phyloP scores from a whole-genome alignment of 2,329 filamentous ascomycete species.

The Aspergillus calidoustus region DNA sequence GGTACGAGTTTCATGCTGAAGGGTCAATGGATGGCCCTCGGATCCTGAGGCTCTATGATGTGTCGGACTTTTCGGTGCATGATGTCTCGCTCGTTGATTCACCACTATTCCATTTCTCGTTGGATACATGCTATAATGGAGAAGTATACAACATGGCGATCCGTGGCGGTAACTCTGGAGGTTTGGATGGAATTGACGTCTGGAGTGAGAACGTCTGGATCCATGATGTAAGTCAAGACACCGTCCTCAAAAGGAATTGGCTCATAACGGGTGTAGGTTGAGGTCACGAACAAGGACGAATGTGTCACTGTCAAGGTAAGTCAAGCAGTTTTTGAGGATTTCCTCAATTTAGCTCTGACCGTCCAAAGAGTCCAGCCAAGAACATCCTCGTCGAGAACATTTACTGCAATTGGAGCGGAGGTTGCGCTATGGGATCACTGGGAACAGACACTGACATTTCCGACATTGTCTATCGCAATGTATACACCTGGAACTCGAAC shows the following conservation, averaged over 20 bases:
- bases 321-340: background rate
- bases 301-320: slow-evolving; percentile 60
- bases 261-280: slow-evolving; percentile 38
- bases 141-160: slow-evolving; percentile 63
- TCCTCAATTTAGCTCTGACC: background rate
- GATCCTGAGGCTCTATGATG: slow-evolving; percentile 52
- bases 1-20: slow-evolving; percentile 53
- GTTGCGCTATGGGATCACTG: slow-evolving; percentile 63
- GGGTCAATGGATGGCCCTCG: slow-evolving; percentile 49
- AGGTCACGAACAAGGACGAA: slow-evolving; percentile 67
- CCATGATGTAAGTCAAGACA: slow-evolving; percentile 51
- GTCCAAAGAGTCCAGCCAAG: slow-evolving; percentile 50
- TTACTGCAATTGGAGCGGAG: slow-evolving; percentile 66
- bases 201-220: slow-evolving; percentile 61
- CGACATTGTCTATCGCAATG: slow-evolving; percentile 59
- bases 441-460: slow-evolving; percentile 55
- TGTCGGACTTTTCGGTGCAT: slow-evolving; percentile 55
- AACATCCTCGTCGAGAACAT: slow-evolving; percentile 64
- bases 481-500: slow-evolving; percentile 64
- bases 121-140: slow-evolving; percentile 57
- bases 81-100: slow-evolving; percentile 56
- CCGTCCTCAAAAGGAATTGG: background rate
- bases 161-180: slow-evolving; percentile 56
- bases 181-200: slow-evolving; percentile 62
- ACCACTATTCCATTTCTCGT: slow-evolving; percentile 55